phyloP scores from a whole-genome alignment of 1,284 basidiomycete species.

The Heterobasidion irregulare region DNA sequence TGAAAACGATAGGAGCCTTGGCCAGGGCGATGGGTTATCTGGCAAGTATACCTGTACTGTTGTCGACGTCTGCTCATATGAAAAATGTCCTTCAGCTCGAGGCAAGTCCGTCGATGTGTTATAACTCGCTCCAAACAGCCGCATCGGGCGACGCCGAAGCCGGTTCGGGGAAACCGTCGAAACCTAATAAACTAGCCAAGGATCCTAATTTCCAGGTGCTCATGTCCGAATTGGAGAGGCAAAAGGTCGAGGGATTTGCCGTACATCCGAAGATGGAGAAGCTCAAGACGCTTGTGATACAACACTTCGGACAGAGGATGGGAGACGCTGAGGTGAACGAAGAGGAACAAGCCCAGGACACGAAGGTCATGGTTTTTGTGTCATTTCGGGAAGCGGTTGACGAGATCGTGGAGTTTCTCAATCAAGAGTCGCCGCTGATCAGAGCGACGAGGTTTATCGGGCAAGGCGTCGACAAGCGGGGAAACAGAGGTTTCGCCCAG shows the following conservation, averaged over 20 bases:
- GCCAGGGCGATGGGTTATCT: conserved; percentile 79
- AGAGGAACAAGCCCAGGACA: conserved; percentile 27
- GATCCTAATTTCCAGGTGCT: conserved; percentile 56
- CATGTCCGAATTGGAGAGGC: conserved; percentile 55
- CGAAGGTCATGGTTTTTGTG: conserved; percentile 95
- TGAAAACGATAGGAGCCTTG: conserved; percentile 30
- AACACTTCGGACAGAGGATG: conserved; percentile 68
- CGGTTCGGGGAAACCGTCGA: conserved; percentile 26
- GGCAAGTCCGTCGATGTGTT: conserved; percentile 75
- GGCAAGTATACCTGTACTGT: conserved; percentile 31
- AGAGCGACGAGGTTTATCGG: conserved; percentile 85
- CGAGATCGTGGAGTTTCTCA: conserved; percentile 79
- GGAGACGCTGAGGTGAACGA: conserved; percentile 35
- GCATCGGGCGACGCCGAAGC: conserved; percentile 22
- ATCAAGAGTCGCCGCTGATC: conserved; percentile 66
- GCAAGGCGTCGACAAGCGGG: conserved; percentile 81
- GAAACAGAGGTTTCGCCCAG: conserved; percentile 84
- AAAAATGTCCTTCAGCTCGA: conserved; percentile 53
- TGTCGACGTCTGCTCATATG: background rate
- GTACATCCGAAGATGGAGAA: conserved; percentile 93
- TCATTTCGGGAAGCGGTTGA: conserved; percentile 85
- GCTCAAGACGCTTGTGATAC: conserved; percentile 66
- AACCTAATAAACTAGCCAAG: conserved; percentile 32
- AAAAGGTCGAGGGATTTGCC: conserved; percentile 42
- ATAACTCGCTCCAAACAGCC: conserved; percentile 47